Evolutionary conservation across 768 basidiomycete species (phyloP), one percentile per base, ranked within the genome.

Genomic region (Clavulina sp.): DNA sequence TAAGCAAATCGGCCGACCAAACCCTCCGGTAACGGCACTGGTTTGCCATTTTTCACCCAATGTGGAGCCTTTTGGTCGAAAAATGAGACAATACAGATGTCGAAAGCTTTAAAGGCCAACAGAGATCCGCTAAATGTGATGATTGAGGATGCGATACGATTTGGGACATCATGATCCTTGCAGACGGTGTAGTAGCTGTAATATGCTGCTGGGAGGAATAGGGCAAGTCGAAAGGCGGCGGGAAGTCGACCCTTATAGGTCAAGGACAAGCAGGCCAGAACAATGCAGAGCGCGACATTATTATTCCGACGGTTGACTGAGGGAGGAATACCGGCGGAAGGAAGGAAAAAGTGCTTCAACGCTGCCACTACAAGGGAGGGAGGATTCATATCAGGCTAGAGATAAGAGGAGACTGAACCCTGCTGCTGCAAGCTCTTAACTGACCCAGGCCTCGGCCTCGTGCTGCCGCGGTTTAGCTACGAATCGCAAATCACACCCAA

Each of bases 131-230:
- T n/a, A n/a, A n/a, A n/a, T n/a, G n/a, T n/a, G n/a, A n/a, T n/a
- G n/a, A n/a, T n/a, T n/a, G n/a, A n/a, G n/a, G n/a, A n/a, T 33
- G 30, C 50, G 41, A 7, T 21, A 26, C 28, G 41, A 43, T 32
- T 44, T 41, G 4, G 53, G 54, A 9, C 29, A 33, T 43, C 28
- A 23, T 46, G 48, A 36, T 38, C 23, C 2, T 18, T n/a, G 18
- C 30, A 54, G 43, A 52, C 54, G 29, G 53, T 38, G 26, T 32
- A 28, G 19, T 32, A n/a, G 23, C 43, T 34, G 7, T 19, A 56
- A 28, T 29, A 54, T 1, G 31, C 9, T 26, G 38, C 54, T 5
- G 54, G 54, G 28, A 55, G 28, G 2, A 52, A 52, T 1, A 53
- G 44, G 9, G 46, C 16, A 31, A 55, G 31, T 5, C 54, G 54